Percentiles rank a stretch among this genome's conserved stretches.
phyloP scores from a whole-genome alignment of 2,329 filamentous ascomycete species.

The Thermothelomyces thermophilus region DNA sequence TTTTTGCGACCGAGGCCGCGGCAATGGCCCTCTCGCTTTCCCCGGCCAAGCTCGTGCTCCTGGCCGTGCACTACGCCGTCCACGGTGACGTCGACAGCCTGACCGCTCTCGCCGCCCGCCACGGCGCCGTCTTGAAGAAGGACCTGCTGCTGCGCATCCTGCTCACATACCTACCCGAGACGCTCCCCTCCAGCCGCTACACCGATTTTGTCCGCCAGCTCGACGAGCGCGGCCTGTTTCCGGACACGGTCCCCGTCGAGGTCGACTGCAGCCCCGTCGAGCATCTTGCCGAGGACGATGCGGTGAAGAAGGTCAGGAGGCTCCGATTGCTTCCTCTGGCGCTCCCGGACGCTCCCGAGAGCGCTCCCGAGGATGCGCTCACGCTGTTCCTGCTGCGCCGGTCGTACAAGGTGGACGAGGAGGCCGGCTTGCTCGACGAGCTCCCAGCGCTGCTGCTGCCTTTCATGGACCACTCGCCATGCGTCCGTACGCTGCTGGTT shows the following conservation, averaged over 20 bases:
- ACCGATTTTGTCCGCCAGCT: slow-evolving; percentile 54
- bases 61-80: slow-evolving; percentile 64
- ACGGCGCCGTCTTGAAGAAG: slow-evolving; percentile 52
- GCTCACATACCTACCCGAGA: slow-evolving; percentile 72
- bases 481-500: slow-evolving; percentile 61
- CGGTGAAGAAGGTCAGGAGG: slow-evolving; percentile 56
- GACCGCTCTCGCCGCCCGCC: slow-evolving; percentile 49
- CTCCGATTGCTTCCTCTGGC: slow-evolving; percentile 55
- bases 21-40: slow-evolving; percentile 43
- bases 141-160: slow-evolving; percentile 66
- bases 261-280: slow-evolving; percentile 53
- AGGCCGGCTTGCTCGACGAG: slow-evolving; percentile 65
- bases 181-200: slow-evolving; percentile 56
- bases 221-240: slow-evolving; percentile 41
- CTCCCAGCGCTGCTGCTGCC: slow-evolving; percentile 61
- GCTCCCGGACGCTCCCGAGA: slow-evolving; percentile 40
- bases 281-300: slow-evolving; percentile 55
- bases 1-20: not conserved
- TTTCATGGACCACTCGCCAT: slow-evolving; percentile 56
- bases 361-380: slow-evolving; percentile 48
- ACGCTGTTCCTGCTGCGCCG: slow-evolving; percentile 61
- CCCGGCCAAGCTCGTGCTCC: slow-evolving; percentile 61
- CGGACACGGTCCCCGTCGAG: slow-evolving; percentile 35
- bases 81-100: slow-evolving; percentile 59
- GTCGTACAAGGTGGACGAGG: slow-evolving; percentile 61